Percentiles rank a stretch among this genome's conserved stretches.
Evolutionary conservation across 176 grass and related monocot genomes (phyloP).

Genomic region (Cenchrus purpureus): DNA sequence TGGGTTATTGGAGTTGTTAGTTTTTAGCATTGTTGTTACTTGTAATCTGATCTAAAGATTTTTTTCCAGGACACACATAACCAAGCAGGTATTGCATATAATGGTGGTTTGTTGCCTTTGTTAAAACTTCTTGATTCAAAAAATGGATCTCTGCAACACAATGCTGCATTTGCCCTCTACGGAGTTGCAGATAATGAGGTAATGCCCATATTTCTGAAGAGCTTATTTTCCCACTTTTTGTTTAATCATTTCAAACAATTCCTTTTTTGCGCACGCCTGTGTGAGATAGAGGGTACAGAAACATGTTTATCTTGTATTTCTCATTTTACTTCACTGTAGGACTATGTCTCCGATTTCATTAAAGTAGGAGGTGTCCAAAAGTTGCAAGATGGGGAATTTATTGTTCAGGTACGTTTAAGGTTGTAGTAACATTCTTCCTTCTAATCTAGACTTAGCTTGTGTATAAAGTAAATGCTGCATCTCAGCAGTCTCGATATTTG

Average conservation of each 20-base stretch:
- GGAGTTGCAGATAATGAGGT: slow-evolving; percentile 99
- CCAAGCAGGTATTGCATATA: slow-evolving; percentile 99
- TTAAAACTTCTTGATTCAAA: slow-evolving; percentile 99
- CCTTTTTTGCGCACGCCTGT: neutral
- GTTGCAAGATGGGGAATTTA: slow-evolving; percentile 98
- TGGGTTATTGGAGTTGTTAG: neutral
- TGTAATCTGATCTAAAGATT: slow-evolving; percentile 24
- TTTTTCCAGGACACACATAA: slow-evolving; percentile 86
- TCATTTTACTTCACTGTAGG: slow-evolving; percentile 53
- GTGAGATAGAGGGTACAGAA: too few relatives aligned
- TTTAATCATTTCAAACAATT: neutral
- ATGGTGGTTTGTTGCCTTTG: slow-evolving; percentile 91
- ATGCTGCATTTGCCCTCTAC: slow-evolving; percentile 99
- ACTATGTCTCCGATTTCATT: slow-evolving; percentile 92
- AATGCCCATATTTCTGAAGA: slow-evolving; percentile 29
- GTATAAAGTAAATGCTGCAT: neutral
- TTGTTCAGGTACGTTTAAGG: slow-evolving; percentile 73
- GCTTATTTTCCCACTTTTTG: neutral
- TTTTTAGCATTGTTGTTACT: slow-evolving; percentile 4
- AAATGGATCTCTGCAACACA: slow-evolving; percentile 98
- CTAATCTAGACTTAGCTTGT: neutral
- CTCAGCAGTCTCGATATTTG: neutral
- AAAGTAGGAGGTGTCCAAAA: slow-evolving; percentile 99
- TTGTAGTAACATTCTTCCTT: neutral
- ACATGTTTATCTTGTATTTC: slow-evolving; percentile 31